Conservation (phyloP, 2,329 filamentous ascomycete species). For the Aspergillus pseudonomiae region DNA sequence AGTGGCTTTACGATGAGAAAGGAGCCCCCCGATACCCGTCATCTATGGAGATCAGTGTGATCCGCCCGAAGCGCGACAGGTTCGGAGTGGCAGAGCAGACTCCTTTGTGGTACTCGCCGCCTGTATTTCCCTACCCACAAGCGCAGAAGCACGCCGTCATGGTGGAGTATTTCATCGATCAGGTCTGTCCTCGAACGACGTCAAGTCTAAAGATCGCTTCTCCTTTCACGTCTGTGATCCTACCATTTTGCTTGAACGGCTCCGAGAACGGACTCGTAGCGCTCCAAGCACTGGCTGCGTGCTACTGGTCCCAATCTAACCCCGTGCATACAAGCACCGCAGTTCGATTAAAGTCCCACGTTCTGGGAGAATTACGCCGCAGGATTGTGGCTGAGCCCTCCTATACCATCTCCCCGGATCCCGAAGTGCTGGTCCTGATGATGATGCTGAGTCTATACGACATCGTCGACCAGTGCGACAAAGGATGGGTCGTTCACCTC, state of each 20-base stretch:
- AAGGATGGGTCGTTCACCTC: conserved; percentile 46
- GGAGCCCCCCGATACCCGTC: neutral
- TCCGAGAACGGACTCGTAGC: neutral
- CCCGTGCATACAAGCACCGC: neutral
- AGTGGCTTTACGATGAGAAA: neutral
- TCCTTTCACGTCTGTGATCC: neutral
- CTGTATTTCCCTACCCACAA: neutral
- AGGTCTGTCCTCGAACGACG: neutral
- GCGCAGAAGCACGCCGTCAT: neutral
- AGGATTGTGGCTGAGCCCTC: neutral
- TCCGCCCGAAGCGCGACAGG: neutral
- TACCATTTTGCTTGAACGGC: neutral
- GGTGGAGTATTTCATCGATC: neutral
- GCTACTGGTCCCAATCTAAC: neutral
- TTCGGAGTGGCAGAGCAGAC: neutral
- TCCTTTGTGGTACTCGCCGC: neutral
- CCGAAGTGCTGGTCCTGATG: conserved; percentile 32
- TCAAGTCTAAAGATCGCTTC: neutral
- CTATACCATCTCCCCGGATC: conserved; percentile 4
- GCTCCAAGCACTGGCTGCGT: neutral
- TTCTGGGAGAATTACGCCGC: neutral
- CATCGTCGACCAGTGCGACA: conserved; percentile 36
- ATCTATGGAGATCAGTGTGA: neutral
- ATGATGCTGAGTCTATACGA: conserved; percentile 41
- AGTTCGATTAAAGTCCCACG: neutral